Evolutionary conservation across 2,329 filamentous ascomycete genomes (phyloP), one percentile per base, ranked within the genome.

Genomic region (Apiospora marii): DNA sequence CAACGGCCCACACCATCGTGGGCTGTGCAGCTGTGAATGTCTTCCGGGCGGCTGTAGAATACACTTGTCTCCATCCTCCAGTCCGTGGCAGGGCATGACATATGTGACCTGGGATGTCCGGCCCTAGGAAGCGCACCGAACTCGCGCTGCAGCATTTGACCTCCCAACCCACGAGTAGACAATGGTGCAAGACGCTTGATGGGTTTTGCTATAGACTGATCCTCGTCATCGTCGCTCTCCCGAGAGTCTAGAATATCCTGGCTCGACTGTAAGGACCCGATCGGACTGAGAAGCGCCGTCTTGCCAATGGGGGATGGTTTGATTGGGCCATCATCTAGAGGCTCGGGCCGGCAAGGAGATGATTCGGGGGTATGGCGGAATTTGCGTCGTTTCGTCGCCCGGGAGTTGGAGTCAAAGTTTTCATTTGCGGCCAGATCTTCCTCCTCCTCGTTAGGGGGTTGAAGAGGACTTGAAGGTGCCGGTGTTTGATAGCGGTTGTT

Each of bases 401-500:
- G 58, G n/a, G n/a, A 12, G 43, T 76, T 30, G 16, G 75, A 73
- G 49, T 78, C 78, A 44, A 71, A 75, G 69, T 74, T 73, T 41
- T 76, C 75, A 43, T 67, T 70, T 27, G 70, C 70, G 70, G 78
- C 74, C 71, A 78, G 74, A 72, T 80, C 24, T 13, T 72, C 74
- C 41, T 80, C 75, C 27, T 79, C 77, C 72, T 82, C 80, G 19
- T 77, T 78, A 46, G 79, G 72, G 61, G 83, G 78, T 53, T 78
- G 80, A 46, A 85, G 73, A 0, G 83, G 83, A 70, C 84, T 85
- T 14, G 83, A 84, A 1, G 79, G 79, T 67, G 79, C 78, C 2
- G 83, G 82, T 1, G 82, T 83, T 75, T 83, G 82, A 74, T 80
- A 80, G 69, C 81, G 80, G 72, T 85, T 86, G 44, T 85, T 86